Percentiles rank a stretch among this genome's conserved stretches.
Evolutionary conservation across 345 rosid genomes (phyloP).

Genomic region (Aegle marmelos): DNA sequence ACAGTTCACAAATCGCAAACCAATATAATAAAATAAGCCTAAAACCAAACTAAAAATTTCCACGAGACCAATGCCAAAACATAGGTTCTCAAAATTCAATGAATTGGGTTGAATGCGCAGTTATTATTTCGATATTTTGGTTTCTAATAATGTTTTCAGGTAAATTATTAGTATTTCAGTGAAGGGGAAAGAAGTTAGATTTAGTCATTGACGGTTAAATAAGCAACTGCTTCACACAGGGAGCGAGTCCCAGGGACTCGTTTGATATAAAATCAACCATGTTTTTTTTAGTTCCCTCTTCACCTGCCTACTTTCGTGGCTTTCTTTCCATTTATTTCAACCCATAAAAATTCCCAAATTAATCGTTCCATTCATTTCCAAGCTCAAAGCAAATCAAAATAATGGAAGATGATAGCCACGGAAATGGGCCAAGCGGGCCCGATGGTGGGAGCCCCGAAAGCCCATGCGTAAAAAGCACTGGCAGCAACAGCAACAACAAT

Average conservation of each 20-base stretch:
- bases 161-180: too few relatives aligned
- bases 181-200: not conserved
- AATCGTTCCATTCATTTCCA: too few relatives aligned
- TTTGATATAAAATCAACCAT: slow-evolving; percentile 17
- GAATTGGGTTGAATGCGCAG: too few relatives aligned
- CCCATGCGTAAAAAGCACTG: slow-evolving; percentile 35
- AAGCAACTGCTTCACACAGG: slow-evolving; percentile 11
- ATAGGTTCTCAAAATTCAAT: too few relatives aligned
- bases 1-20: too few relatives aligned
- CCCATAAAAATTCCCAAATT: not conserved
- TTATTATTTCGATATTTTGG: too few relatives aligned
- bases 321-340: slow-evolving; percentile 29
- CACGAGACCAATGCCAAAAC: too few relatives aligned
- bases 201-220: slow-evolving; percentile 3
- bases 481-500: slow-evolving; percentile 15
- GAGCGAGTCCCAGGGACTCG: slow-evolving; percentile 39
- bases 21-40: too few relatives aligned
- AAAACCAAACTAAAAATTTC: too few relatives aligned
- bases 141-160: too few relatives aligned
- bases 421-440: slow-evolving; percentile 25
- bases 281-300: slow-evolving; percentile 21
- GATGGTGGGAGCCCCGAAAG: slow-evolving; percentile 46
- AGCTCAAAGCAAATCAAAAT: not conserved
- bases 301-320: slow-evolving; percentile 42
- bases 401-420: slow-evolving; percentile 64